Evolutionary conservation across 1,284 basidiomycete species (phyloP), one percentile per base, ranked within the genome.

Genomic region (Leccinum subfulvum): DNA sequence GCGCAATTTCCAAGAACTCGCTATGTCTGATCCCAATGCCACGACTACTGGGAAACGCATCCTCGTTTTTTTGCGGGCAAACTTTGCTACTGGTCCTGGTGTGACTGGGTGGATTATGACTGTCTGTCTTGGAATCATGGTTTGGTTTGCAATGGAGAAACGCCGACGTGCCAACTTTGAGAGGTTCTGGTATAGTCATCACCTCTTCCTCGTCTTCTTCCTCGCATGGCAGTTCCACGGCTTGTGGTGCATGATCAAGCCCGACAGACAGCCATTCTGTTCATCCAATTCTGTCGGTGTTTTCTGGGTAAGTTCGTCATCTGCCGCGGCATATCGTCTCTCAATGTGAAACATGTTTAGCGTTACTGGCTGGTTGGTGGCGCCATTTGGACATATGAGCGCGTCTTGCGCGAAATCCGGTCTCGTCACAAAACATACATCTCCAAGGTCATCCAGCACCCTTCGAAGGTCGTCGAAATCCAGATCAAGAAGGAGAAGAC

Each of bases 401-500:
- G 94, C 64, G 83, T 96, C 69, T 81, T 95, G 26, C 91, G 94
- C 70, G 94, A 96, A 80, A 78, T 95, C 59, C 86, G 94, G 61
- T 91, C 92, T 21, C 86, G 94, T 58, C 94, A 96, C 73, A 81
- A 87, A 65, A 97, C 94, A 6, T 94, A 89, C 76, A 89, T 96
- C 72, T 91, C 89, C 73, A 96, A 96, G 79, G 92, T 96, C 76
- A 91, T 97, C 72, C 91, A 94, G 73, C 94, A 96, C 75, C 94
- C 94, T 18, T 92, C 90, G 54, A 91, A 90, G 67, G 94, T 96
- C 66, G 83, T 94, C 79, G 94, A 96, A 76, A 79, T 97, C 28
- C 94, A 95, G 76, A 94, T 96, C 82, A 95, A 95, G 81, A 96
- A 95, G 78, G 94, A 95, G 71, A 91, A 89, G 77, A 92, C 86